Evolutionary conservation across 2,329 filamentous ascomycete species (phyloP).

Genomic region (Rosellinia necatrix): DNA sequence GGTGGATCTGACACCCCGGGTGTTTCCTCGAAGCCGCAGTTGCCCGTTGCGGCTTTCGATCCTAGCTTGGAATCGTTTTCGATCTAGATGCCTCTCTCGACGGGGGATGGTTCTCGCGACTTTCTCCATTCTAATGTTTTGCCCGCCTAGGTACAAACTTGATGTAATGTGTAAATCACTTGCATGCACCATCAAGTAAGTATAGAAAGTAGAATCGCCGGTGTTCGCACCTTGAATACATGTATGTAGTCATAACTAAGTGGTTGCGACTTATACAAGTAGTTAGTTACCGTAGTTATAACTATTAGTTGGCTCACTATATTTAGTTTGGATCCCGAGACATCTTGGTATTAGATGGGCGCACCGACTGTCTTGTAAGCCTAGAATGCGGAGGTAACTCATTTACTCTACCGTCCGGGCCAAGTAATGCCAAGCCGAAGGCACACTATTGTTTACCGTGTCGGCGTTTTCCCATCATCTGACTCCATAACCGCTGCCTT

Average conservation of each 20-base stretch:
- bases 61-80: not conserved
- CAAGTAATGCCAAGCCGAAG: conserved; percentile 12
- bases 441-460: not conserved
- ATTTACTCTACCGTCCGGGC: not conserved
- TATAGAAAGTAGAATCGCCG: no score
- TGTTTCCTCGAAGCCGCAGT: not conserved
- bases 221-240: no score
- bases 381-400: not conserved
- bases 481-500: not conserved
- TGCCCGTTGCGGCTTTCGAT: conserved; percentile 9
- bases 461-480: conserved; percentile 5
- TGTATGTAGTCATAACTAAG: no score
- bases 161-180: no score
- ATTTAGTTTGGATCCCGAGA: not conserved
- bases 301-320: no score
- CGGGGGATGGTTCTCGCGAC: no score
- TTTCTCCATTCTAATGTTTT: no score
- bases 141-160: no score
- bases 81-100: not conserved
- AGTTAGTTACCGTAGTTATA: no score
- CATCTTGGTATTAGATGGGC: not conserved
- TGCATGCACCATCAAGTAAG: no score
- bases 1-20: not conserved
- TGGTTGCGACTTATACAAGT: no score
- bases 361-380: not conserved